Percentiles rank a stretch among this genome's conserved stretches.
These are phyloP conservation scores for Sugiyamaella smithiae DNA, from an alignment of 805 yeast species.

Conservation along the genomic window DNA sequence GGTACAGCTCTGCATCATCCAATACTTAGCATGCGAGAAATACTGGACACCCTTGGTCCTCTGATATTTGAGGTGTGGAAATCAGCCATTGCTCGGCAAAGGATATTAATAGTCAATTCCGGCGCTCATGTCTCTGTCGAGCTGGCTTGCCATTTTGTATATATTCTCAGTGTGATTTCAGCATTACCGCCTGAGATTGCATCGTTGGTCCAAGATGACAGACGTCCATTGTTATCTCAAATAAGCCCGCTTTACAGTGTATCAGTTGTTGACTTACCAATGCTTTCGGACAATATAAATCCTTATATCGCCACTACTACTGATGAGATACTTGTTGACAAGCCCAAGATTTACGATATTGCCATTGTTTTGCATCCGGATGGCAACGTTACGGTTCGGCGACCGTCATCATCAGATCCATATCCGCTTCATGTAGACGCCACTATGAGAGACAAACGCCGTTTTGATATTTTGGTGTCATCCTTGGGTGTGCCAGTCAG, in stretches of 20 bases:
- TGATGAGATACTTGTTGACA: slow-evolving; percentile 61
- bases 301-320: slow-evolving; percentile 58
- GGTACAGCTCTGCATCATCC: slow-evolving; percentile 42
- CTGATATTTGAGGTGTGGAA: slow-evolving; percentile 63
- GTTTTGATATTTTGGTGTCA: slow-evolving; percentile 25
- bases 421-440: slow-evolving; percentile 15
- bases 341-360: slow-evolving; percentile 49
- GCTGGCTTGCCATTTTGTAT: slow-evolving; percentile 49
- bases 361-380: slow-evolving; percentile 28
- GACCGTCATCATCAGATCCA: not conserved
- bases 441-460: slow-evolving; percentile 29
- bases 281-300: slow-evolving; percentile 27
- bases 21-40: slow-evolving; percentile 37
- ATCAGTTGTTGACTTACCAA: slow-evolving; percentile 55
- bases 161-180: slow-evolving; percentile 58
- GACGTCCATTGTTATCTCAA: slow-evolving; percentile 12
- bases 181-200: slow-evolving; percentile 57
- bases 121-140: slow-evolving; percentile 40
- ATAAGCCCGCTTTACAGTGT: slow-evolving; percentile 48
- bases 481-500: slow-evolving; percentile 16
- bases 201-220: slow-evolving; percentile 32
- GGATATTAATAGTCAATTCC: slow-evolving; percentile 43
- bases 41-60: slow-evolving; percentile 59
- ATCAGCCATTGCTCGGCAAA: slow-evolving; percentile 54
- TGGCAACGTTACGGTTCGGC: slow-evolving; percentile 21